Evolutionary conservation across 2,329 filamentous ascomycete genomes (phyloP), one percentile per base, ranked within the genome.

Genomic region (Pleoardoris graminearum): DNA sequence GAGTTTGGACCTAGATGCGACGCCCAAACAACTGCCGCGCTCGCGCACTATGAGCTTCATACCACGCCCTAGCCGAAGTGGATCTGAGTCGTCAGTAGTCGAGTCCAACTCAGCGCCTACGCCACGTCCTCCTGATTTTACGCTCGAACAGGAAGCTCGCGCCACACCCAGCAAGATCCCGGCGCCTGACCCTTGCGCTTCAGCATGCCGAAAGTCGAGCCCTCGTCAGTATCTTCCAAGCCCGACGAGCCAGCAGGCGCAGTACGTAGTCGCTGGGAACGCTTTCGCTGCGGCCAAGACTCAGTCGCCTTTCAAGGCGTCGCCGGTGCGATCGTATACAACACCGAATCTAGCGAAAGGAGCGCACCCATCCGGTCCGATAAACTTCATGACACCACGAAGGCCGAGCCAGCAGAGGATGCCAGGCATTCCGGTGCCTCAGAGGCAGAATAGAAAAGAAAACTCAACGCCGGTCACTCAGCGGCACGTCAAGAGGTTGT

Each of bases 41-140:
- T 67, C 68, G 19, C 66, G 59, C 22, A 71, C 69, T 12, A 54
- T 66, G 54, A 71, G 67, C 57, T 69, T 62, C 58, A 68, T 73
- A 36, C 68, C 70, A 8, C 63, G 65, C 4, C 62, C 62, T 3
- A 58, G 55, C 29, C 59, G 55, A 25, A 48, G 46, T 2, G 60
- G 53, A 16, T 55, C 56, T 23, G 48, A 51, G 17, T 49, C 52
- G 1, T 55, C 55, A 16, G 23, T 35, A 16, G 22, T 39, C 22
- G 55, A 55, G 6, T 47, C 53, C 4, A 42, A 53, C 17, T 29
- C 48, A n/a, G 23, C 36, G 5, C 25, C 43, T 16, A 56, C 56
- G 16, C 16, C 50, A 14, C 29, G 48, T 16, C 19, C 44, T 12
- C 25, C 52, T 1, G 35, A 39, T 7, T 17, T 45, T 39, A 51